Conservation (phyloP, 2,329 filamentous ascomycete genomes). For the Scleromitrula shiraiana region DNA sequence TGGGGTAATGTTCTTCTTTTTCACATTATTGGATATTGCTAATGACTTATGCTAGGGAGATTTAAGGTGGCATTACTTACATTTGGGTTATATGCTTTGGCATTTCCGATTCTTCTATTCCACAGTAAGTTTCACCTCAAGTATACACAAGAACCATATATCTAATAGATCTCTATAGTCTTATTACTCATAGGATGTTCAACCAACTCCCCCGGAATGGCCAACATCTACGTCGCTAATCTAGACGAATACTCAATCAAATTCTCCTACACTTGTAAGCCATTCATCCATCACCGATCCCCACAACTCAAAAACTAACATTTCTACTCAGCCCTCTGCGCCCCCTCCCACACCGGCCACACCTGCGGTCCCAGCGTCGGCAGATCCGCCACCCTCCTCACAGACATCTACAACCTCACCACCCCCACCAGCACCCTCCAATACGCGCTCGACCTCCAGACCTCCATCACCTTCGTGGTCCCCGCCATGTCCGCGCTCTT, state of each 20-base stretch:
- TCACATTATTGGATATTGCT: background rate
- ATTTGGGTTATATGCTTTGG: conserved; percentile 1
- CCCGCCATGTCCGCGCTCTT: background rate
- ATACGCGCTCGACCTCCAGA: conserved; percentile 1
- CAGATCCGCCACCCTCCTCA: background rate
- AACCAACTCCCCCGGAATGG: conserved; percentile 3
- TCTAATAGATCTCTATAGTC: background rate
- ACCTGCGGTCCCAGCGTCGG: background rate
- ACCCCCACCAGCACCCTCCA: background rate
- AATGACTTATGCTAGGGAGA: background rate
- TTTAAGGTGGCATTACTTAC: background rate
- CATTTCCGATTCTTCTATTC: background rate
- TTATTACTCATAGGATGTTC: background rate
- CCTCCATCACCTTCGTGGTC: background rate
- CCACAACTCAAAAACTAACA: background rate
- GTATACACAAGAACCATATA: background rate
- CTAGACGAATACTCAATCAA: background rate
- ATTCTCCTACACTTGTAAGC: conserved; percentile 5
- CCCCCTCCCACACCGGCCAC: background rate
- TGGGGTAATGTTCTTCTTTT: background rate
- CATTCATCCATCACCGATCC: background rate
- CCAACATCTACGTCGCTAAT: background rate
- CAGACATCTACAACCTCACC: background rate
- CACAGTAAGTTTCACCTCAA: background rate
- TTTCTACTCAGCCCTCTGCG: background rate